Evolutionary conservation across 2,329 filamentous ascomycete genomes (phyloP).

Genomic region (Ceratocystis albifundus): DNA sequence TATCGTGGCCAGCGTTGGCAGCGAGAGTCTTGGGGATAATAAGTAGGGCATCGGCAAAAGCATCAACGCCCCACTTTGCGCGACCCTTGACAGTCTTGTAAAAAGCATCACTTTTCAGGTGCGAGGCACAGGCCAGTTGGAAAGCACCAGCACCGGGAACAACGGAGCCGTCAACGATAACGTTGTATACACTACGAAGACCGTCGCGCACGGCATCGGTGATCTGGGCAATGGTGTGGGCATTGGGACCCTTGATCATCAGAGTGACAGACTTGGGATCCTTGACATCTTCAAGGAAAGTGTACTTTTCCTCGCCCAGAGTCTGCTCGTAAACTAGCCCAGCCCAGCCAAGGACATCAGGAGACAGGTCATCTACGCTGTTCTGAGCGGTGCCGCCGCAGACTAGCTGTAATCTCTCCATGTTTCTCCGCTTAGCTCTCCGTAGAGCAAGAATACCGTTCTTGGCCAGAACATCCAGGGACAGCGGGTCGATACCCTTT

Average conservation of each 20-base stretch:
- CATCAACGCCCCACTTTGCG: slow-evolving; percentile 88
- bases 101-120: slow-evolving; percentile 79
- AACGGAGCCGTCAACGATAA: slow-evolving; percentile 95
- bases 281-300: slow-evolving; percentile 97
- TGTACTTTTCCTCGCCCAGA: slow-evolving; percentile 97
- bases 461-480: slow-evolving; percentile 90
- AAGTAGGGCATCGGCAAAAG: slow-evolving; percentile 87
- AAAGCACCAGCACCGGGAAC: slow-evolving; percentile 91
- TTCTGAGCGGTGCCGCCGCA: slow-evolving; percentile 89
- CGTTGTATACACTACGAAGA: slow-evolving; percentile 94
- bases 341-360: slow-evolving; percentile 87
- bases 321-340: slow-evolving; percentile 95
- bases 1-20: slow-evolving; percentile 89
- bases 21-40: slow-evolving; percentile 96
- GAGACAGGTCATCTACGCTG: slow-evolving; percentile 83
- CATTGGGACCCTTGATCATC: slow-evolving; percentile 94
- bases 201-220: slow-evolving; percentile 94
- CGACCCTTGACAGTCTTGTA: slow-evolving; percentile 91
- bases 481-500: slow-evolving; percentile 96
- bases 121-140: slow-evolving; percentile 82
- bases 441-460: slow-evolving; percentile 93
- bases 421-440: slow-evolving; percentile 93
- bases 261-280: slow-evolving; percentile 96
- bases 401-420: slow-evolving; percentile 93
- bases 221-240: slow-evolving; percentile 92